Evolutionary conservation across 1,139 yeast species (phyloP), one percentile per base, ranked within the genome.

Genomic region (Kurtzmaniella quercitrusa): DNA sequence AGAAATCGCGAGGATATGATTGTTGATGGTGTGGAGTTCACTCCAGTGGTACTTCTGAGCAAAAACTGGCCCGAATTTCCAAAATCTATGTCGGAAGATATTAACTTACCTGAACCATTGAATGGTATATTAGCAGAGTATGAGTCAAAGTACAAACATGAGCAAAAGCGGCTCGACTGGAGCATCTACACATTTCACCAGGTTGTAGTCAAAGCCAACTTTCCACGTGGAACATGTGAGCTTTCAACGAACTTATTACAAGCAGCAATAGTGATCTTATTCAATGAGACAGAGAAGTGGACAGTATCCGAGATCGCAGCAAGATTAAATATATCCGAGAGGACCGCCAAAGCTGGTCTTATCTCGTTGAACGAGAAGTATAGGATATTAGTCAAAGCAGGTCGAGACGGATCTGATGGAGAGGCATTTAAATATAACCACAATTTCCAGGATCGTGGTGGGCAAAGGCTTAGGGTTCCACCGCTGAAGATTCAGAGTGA

Each of bases 11-110:
- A 14, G 17, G 21, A 20, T 6, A 20, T 16, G n/a, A 20, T 6
- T 6, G 9, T 22, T 6, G 34, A 28, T 17, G 36, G 39, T 1
- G 42, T 60, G n/a, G 65, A 60, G 7, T 70, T 71, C 47, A 53
- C 47, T 32, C 69, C 71, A 0, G 47, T 68, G 38, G 54, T 71
- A 2, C 57, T 72, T 37, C 68, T 65, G 41, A 61, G 61, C 48
- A 57, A 60, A 32, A 51, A 57, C 39, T 72, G 78, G 78, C 75
- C 76, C 0, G 74, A 66, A 32, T 59, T 70, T 9, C 75, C 76
- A 2, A 58, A 58, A 19, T 52, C 47, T 26, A 32, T 41, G 19
- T 61, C 57, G 15, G 38, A 50, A 1, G 55, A 54, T 2, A 42
- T 61, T 5, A 47, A 38, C 8, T 38, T 65, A 34, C 61, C 65